Base-by-base conservation (phyloP, 129 eudicot genomes). In the Artemisia annua region DNA sequence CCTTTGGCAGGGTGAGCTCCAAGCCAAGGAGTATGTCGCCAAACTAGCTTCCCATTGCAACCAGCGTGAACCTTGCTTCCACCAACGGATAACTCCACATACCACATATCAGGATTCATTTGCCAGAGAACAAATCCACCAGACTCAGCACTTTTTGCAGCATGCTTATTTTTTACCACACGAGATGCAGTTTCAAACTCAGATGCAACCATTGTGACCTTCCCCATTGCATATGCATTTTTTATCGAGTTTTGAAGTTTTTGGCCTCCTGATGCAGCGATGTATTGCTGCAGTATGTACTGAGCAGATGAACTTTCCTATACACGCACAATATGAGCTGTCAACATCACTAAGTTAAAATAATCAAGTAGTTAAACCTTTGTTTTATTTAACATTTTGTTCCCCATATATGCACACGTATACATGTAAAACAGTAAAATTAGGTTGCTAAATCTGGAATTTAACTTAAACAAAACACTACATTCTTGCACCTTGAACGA, bases 1-100 rank as follows among this genome's bases (percentile, higher is more conserved):
- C 97, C 97, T 78, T 91, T 91, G 8, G 97, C 97, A 7, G 95
- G 70, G 80, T 91, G 97, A 11, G 97, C 89, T 60, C 97, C 97
- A 12, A 88, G 89, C 95, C 97, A 91, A 0, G 97, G 97, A 0
- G 97, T 91, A 71, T 91, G 97, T 78, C 97, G 73, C 97, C 97
- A 91, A 2, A 91, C 97, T 0, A 91, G 77, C 72, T 84, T 76
- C 19, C 97, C 97, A 35, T 91, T 91, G 86, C 97, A 91, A 48
- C 97, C 97, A 10, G 97, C 97, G 22, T 86, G 97, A 67, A 91
- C 92, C 69, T 91, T 91, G 75, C 97, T 91, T 48, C 88, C 95
- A 18, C 95, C 90, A 63, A 91, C 95, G 0, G 92, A 91, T 63
- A 91, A 89, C 82, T 91, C 97, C 11, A 91, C 92, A 82, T 91